Percentiles rank a stretch among this genome's conserved stretches.
These are phyloP conservation scores for Meyerozyma smithsonii DNA, from an alignment of 1,139 yeast genomes.

Conservation along the genomic window DNA sequence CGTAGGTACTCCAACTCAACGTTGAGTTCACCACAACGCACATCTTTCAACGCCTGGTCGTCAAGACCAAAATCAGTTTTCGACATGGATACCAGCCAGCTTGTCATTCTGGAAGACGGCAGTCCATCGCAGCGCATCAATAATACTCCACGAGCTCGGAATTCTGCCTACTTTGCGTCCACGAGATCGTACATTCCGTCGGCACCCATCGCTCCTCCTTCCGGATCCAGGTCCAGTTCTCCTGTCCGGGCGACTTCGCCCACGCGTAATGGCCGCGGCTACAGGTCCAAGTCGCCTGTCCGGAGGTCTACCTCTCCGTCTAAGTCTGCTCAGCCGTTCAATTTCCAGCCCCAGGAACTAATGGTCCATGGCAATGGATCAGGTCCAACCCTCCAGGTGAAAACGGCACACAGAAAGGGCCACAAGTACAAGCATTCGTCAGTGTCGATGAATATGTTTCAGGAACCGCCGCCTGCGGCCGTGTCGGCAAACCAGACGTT, in stretches of 20 bases:
- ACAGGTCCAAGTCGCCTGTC: conserved; percentile 32
- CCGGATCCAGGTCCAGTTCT: conserved; percentile 19
- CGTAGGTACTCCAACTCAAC: conserved; percentile 23
- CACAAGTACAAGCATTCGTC: conserved; percentile 95
- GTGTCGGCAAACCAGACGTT: conserved; percentile 49
- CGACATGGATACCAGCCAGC: conserved; percentile 24
- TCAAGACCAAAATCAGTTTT: conserved; percentile 38
- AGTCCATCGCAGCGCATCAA: conserved; percentile 17
- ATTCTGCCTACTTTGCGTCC: conserved; percentile 13
- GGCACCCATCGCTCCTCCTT: conserved; percentile 10
- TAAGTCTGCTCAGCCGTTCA: conserved; percentile 43
- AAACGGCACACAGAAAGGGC: conserved; percentile 81
- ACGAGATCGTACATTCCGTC: conserved; percentile 8
- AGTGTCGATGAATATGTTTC: conserved; percentile 94
- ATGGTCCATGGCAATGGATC: conserved; percentile 28
- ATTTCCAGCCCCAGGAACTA: conserved; percentile 42
- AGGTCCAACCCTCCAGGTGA: conserved; percentile 26
- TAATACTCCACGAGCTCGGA: conserved; percentile 22
- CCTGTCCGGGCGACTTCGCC: conserved; percentile 34
- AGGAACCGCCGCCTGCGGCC: conserved; percentile 68
- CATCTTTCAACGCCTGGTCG: conserved; percentile 17
- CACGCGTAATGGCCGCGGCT: conserved; percentile 27
- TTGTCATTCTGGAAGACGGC: conserved; percentile 29
- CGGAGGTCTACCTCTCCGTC: conserved; percentile 40
- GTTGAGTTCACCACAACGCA: conserved; percentile 19